Percentiles rank a stretch among this genome's conserved stretches.
Evolutionary conservation across 306 rosid species (phyloP).

Genomic region (Trifolium dubium): DNA sequence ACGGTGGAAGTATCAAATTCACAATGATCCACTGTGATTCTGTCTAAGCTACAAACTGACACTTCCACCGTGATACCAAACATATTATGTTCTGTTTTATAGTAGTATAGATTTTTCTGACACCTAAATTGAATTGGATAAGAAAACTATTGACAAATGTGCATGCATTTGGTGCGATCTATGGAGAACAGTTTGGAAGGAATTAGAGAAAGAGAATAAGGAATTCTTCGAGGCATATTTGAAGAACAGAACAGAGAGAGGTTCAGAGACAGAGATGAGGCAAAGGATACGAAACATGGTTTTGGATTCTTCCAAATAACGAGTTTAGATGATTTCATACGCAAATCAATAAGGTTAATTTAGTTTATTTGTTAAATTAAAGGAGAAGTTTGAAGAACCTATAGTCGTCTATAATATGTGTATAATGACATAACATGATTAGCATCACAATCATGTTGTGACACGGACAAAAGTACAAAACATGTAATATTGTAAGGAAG

Average conservation of each 20-base stretch:
- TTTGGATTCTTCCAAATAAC: conserved; percentile 42
- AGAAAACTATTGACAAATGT: conserved; percentile 6
- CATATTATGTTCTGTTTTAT: not conserved
- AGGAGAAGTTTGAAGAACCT: conserved; percentile 6
- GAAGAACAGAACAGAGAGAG: conserved; percentile 49
- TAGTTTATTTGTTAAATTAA: conserved; percentile 1
- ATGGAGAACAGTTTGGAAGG: conserved; percentile 78
- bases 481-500: not conserved
- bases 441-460: not conserved
- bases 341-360: conserved; percentile 36
- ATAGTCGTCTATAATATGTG: not conserved
- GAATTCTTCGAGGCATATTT: conserved; percentile 80
- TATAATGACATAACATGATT: conserved; percentile 11
- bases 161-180: conserved; percentile 28
- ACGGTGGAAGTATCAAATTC: too few species aligned
- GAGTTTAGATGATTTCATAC: conserved; percentile 43
- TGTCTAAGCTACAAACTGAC: too few species aligned
- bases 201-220: conserved; percentile 90
- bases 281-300: conserved; percentile 50
- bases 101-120: not conserved
- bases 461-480: not conserved
- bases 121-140: not conserved
- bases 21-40: too few species aligned
- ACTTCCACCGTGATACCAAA: too few species aligned
- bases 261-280: conserved; percentile 48